phyloP scores from a whole-genome alignment of 257 asterid species.

The Jasminum sambac region DNA sequence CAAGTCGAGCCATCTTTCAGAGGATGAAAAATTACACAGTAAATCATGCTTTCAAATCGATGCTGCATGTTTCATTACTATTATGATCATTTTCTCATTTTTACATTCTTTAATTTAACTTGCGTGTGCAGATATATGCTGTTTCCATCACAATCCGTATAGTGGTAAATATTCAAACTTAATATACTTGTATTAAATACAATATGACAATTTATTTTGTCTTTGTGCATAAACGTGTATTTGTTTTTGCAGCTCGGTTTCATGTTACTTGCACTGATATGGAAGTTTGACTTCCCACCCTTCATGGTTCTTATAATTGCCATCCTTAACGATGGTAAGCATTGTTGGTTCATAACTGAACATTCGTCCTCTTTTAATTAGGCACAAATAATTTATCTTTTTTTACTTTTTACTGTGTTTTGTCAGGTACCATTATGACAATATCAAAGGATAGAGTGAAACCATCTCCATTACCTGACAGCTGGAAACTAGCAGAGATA shows the following conservation, averaged over 20 bases:
- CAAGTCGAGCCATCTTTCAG: conserved; percentile 45
- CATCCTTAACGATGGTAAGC: conserved; percentile 44
- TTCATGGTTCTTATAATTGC: conserved; percentile 53
- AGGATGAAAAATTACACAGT: conserved; percentile 46
- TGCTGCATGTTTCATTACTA: neutral
- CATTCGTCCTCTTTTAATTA: neutral
- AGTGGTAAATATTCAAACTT: conserved; percentile 29
- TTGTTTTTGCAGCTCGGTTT: conserved; percentile 35
- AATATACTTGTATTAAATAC: neutral
- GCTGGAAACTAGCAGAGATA: conserved; percentile 20
- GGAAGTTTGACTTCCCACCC: conserved; percentile 50
- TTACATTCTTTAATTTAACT: neutral
- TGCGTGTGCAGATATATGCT: conserved; percentile 40
- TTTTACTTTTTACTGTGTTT: no score
- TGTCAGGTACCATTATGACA: conserved; percentile 17
- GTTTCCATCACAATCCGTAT: conserved; percentile 55
- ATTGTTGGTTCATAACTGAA: neutral
- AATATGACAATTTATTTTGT: neutral
- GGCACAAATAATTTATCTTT: neutral
- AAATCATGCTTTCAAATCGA: neutral
- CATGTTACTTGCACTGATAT: conserved; percentile 33
- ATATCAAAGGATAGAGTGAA: conserved; percentile 21
- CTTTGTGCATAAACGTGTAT: neutral
- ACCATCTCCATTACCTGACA: conserved; percentile 24
- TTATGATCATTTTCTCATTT: neutral